Evolutionary conservation across 805 yeast species (phyloP).

Genomic region (Candida odintsovae): DNA sequence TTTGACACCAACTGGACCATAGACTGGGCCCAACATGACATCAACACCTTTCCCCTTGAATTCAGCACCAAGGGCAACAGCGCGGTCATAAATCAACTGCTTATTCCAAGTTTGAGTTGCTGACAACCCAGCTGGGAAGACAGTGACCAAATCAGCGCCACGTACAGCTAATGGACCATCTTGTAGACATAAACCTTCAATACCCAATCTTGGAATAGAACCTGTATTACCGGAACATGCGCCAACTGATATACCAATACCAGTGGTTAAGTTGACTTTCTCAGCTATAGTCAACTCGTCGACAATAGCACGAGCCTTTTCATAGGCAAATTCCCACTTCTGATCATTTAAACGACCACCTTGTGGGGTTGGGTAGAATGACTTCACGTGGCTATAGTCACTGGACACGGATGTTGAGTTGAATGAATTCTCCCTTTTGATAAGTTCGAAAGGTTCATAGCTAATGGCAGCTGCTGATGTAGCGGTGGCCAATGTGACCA

Average conservation of each 20-base stretch:
- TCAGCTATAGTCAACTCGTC: constrained; percentile 47
- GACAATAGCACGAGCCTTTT: constrained; percentile 44
- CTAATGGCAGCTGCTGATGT: too few species aligned
- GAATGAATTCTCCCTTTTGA: too few species aligned
- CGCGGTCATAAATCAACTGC: constrained; percentile 42
- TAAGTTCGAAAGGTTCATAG: too few species aligned
- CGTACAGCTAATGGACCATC: constrained; percentile 56
- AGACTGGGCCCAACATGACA: constrained; percentile 45
- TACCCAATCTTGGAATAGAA: constrained; percentile 44
- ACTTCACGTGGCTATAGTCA: too few species aligned
- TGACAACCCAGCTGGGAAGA: constrained; percentile 50
- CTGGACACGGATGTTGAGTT: too few species aligned
- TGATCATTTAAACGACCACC: constrained; percentile 38
- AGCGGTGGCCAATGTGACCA: too few species aligned
- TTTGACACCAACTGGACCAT: constrained; percentile 52
- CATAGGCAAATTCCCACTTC: constrained; percentile 49
- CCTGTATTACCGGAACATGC: constrained; percentile 57
- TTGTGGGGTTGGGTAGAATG: constrained; percentile 15
- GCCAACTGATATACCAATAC: constrained; percentile 48
- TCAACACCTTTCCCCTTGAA: constrained; percentile 47
- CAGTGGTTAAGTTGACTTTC: constrained; percentile 54
- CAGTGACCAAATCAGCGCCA: constrained; percentile 44
- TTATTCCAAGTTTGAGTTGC: constrained; percentile 49
- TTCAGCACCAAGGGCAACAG: constrained; percentile 49
- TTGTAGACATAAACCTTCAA: constrained; percentile 46